phyloP scores from a whole-genome alignment of 371 early-diverging fungal genomes.

The Saksenaea oblongispora region DNA sequence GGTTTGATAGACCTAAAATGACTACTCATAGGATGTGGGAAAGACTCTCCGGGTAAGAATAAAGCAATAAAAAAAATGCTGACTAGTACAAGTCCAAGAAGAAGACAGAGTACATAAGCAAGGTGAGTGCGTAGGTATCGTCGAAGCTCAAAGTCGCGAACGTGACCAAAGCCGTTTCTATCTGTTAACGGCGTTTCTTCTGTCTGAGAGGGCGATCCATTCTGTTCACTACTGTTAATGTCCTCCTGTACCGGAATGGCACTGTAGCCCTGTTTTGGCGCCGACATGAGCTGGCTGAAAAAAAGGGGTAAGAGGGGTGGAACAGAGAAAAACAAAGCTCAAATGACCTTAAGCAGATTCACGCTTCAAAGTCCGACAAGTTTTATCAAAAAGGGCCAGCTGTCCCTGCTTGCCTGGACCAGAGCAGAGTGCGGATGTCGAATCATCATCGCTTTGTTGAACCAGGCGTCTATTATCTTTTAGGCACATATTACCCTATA shows the following conservation, averaged over 20 bases:
- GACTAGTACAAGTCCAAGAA: slow-evolving; percentile 9
- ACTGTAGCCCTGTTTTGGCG: slow-evolving; percentile 19
- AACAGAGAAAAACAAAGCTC: background rate
- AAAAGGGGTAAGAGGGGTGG: background rate
- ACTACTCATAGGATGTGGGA: background rate
- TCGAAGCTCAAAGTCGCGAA: slow-evolving; percentile 16
- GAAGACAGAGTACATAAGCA: slow-evolving; percentile 8
- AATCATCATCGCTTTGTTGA: too few relatives aligned
- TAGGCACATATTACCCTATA: too few relatives aligned
- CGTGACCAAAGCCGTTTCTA: background rate
- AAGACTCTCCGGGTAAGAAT: slow-evolving; percentile 3
- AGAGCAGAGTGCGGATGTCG: too few relatives aligned
- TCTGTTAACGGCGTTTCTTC: background rate
- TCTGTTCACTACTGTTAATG: slow-evolving; percentile 2
- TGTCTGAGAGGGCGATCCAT: slow-evolving; percentile 5
- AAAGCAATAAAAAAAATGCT: slow-evolving; percentile 7
- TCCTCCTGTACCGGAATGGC: slow-evolving; percentile 22
- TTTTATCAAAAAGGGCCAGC: too few relatives aligned
- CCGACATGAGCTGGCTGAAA: slow-evolving; percentile 6
- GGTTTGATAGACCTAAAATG: slow-evolving; percentile 13
- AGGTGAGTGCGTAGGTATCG: slow-evolving; percentile 12
- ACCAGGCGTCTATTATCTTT: too few relatives aligned
- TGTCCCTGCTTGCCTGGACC: too few relatives aligned
- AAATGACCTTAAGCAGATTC: too few relatives aligned
- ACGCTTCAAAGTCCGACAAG: too few relatives aligned